Base-by-base conservation (phyloP, 805 yeast genomes). In the Blastobotrys peoriensis region DNA sequence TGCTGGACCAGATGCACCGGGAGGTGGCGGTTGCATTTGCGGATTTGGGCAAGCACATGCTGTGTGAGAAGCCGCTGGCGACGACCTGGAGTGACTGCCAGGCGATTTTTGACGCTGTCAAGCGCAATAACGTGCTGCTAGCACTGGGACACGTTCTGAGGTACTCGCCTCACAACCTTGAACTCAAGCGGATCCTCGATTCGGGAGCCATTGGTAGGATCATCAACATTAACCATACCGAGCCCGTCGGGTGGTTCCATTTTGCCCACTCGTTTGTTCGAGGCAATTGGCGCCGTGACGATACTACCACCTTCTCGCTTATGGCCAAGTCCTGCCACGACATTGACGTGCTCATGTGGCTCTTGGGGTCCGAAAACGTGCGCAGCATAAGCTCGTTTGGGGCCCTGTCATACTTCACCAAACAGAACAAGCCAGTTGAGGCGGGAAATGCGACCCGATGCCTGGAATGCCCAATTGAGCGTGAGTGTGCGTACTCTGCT, bases 251-350 rank as follows among this genome's bases (percentile, higher is more conserved):
- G 9, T 53, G 51, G 51, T 51, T 41, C 45, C 60, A 56, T 39
- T 56, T 53, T 48, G 57, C 60, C 8, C 60, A 56, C 38, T 56
- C 60, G 15, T 56, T 51, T 44, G 60, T 56, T 6, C 54, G 60
- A 19, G 60, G 60, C 6, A 55, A 56, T 43, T 56, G 60, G 60
- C 37, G 52, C n/a, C 38, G 44, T 17, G 47, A 50, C 36, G 51
- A 49, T 2, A 36, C 47, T 4, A 43, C 55, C 10, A 47, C 56
- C 20, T 55, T 56, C 43, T 49, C 57, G 21, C 52, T 56, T n/a
- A 55, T 56, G 60, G 49, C 60, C 18, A 56, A 56, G 43, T 56
- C 56, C 46, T 56, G 60, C 44, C 60, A 56, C 39, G 60, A 56
- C 34, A 44, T 56, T 21, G 60, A 56, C 42, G 50, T 56, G 6